These are phyloP conservation scores for Rhododendron molle DNA, from an alignment of 148 eudicot species.

Conservation along the genomic window DNA sequence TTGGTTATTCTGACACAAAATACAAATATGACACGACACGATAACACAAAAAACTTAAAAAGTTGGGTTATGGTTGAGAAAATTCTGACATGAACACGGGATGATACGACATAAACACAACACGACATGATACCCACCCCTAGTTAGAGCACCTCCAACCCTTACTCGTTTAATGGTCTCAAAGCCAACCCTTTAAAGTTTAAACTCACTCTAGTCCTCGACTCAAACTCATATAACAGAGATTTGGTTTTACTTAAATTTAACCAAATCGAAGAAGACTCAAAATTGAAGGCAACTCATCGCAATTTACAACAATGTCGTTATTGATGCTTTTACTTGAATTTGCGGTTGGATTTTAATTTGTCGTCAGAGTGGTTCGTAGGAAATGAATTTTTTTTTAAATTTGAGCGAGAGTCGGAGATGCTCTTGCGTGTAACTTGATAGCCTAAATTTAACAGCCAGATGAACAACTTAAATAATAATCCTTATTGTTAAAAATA, in stretches of 20 bases:
- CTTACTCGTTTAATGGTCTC: too few relatives aligned
- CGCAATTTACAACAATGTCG: not conserved
- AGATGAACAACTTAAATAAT: too few relatives aligned
- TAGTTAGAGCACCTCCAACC: not conserved
- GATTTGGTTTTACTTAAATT: not conserved
- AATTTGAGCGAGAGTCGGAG: not conserved
- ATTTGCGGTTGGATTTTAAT: not conserved
- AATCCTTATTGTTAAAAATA: too few relatives aligned
- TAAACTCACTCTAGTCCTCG: not conserved
- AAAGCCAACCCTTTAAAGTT: too few relatives aligned
- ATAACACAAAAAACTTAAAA: too few relatives aligned
- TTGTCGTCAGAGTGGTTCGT: not conserved
- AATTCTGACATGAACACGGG: too few relatives aligned
- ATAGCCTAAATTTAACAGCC: not conserved
- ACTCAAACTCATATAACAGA: not conserved
- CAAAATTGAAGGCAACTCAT: too few relatives aligned
- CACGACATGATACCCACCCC: not conserved
- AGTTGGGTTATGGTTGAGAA: too few relatives aligned
- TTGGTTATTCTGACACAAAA: not conserved
- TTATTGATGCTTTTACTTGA: too few relatives aligned
- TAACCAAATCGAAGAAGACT: not conserved
- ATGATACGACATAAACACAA: too few relatives aligned
- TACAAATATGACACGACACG: too few relatives aligned
- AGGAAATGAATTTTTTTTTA: not conserved
- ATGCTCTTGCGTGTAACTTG: not conserved